phyloP scores from a whole-genome alignment of 225 moss, liverwort and hornwort genomes.

The Antitrichia curtipendula region DNA sequence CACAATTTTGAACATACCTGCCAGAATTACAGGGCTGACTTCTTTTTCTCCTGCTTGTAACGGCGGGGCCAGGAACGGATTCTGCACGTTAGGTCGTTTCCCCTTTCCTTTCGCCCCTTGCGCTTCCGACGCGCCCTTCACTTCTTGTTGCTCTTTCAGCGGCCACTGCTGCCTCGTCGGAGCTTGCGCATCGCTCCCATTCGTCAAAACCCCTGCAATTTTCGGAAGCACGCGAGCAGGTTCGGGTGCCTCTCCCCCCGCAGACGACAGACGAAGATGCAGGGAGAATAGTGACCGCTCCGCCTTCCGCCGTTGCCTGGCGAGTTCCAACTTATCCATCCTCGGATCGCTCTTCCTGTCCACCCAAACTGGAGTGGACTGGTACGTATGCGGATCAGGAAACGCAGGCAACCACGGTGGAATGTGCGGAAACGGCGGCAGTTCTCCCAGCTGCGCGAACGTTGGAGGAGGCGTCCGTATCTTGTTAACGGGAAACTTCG shows the following conservation, averaged over 20 bases:
- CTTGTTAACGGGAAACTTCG: constrained; percentile 74
- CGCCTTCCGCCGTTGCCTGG: constrained; percentile 77
- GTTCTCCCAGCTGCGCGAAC: constrained; percentile 77
- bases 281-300: constrained; percentile 82
- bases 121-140: constrained; percentile 42
- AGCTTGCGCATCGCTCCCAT: constrained; percentile 16
- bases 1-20: constrained; percentile 9
- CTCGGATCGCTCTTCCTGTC: constrained; percentile 83
- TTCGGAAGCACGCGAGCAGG: constrained; percentile 23
- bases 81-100: constrained; percentile 52
- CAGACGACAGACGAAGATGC: constrained; percentile 58
- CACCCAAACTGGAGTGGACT: constrained; percentile 86
- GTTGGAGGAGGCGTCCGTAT: constrained; percentile 59
- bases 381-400: constrained; percentile 89
- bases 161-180: constrained; percentile 84
- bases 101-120: constrained; percentile 62
- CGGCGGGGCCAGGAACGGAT: constrained; percentile 70
- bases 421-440: constrained; percentile 72
- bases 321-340: constrained; percentile 78
- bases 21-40: constrained; percentile 27
- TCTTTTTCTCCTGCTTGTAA: constrained; percentile 63
- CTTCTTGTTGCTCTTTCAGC: constrained; percentile 55
- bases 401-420: constrained; percentile 94
- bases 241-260: constrained; percentile 15
- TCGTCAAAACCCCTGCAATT: constrained; percentile 17